Evolutionary conservation across 257 asterid species (phyloP).

Genomic region (Ilex asprella): DNA sequence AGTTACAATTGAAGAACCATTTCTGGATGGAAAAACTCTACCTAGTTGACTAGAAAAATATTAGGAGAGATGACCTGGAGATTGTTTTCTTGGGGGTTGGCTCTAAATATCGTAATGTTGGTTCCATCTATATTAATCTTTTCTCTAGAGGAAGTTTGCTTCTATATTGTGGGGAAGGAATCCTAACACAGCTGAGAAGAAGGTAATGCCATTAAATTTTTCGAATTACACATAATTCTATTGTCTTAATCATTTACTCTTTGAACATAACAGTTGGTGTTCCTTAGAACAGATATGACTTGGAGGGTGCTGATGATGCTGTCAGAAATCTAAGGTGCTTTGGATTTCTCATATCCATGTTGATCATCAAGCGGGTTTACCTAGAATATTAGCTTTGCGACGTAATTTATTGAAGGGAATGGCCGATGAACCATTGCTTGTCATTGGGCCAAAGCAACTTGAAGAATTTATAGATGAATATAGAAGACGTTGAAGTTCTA

Average conservation of each 20-base stretch:
- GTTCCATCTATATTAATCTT: conserved; percentile 80
- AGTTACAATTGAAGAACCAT: conserved; percentile 59
- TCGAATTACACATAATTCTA: not conserved
- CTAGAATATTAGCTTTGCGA: conserved; percentile 79
- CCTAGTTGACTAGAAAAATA: conserved; percentile 80
- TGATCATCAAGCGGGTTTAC: conserved; percentile 94
- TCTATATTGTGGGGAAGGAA: conserved; percentile 95
- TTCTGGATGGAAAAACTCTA: conserved; percentile 40
- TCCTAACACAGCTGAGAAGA: conserved; percentile 87
- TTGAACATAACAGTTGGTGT: no score
- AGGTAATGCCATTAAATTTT: conserved; percentile 34
- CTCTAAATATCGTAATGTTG: conserved; percentile 89
- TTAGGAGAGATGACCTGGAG: conserved; percentile 76
- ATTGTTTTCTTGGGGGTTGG: conserved; percentile 97
- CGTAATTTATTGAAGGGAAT: conserved; percentile 52
- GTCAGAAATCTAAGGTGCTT: conserved; percentile 59
- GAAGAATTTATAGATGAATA: conserved; percentile 85
- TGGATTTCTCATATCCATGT: conserved; percentile 99
- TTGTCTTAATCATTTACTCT: no score
- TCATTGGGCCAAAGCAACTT: conserved; percentile 84
- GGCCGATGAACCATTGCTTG: conserved; percentile 63
- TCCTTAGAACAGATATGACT: conserved; percentile 51
- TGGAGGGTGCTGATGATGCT: conserved; percentile 76
- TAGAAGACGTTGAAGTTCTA: conserved; percentile 83
- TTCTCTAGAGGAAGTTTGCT: conserved; percentile 76